These are phyloP conservation scores for Diphasiastrum complanatum DNA, from an alignment of 83 land plant genomes.

Conservation along the genomic window DNA sequence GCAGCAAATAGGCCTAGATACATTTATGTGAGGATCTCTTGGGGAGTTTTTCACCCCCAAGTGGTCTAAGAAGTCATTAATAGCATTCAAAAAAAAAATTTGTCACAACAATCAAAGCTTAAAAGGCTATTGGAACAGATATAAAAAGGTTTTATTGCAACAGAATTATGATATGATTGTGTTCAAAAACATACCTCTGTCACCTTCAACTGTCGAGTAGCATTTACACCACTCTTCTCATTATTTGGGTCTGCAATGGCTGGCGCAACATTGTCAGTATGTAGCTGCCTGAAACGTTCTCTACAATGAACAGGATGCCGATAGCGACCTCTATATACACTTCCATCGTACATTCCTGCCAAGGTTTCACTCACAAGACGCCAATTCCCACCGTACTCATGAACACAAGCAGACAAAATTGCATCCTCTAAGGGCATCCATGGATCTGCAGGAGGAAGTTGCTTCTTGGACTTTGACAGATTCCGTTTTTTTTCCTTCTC, in stretches of 20 bases:
- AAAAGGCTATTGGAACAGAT: too few relatives aligned
- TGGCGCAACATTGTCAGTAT: constrained; percentile 49
- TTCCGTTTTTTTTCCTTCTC: constrained; percentile 77
- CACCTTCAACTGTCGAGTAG: constrained; percentile 60
- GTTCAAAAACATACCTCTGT: constrained; percentile 64
- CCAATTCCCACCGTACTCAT: constrained; percentile 92
- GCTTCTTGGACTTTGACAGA: constrained; percentile 48
- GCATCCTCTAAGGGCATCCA: constrained; percentile 93
- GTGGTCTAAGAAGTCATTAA: constrained; percentile 3
- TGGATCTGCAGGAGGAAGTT: constrained; percentile 56
- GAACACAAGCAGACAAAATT: constrained; percentile 76
- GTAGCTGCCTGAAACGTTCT: constrained; percentile 86
- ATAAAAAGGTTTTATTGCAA: too few relatives aligned
- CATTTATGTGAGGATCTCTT: too few relatives aligned
- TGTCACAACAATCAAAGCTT: too few relatives aligned
- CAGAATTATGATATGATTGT: not conserved
- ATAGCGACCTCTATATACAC: constrained; percentile 72
- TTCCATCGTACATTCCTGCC: constrained; percentile 69
- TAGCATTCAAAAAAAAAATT: not conserved
- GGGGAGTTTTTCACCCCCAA: too few relatives aligned
- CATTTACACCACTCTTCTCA: constrained; percentile 50
- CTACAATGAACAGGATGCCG: constrained; percentile 88
- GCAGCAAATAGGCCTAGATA: too few relatives aligned
- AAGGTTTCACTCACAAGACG: constrained; percentile 71
- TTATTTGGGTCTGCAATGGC: constrained; percentile 32